Evolutionary conservation across 2,329 filamentous ascomycete genomes (phyloP), one percentile per base, ranked within the genome.

Genomic region (Ophiostoma himal-ulmi): DNA sequence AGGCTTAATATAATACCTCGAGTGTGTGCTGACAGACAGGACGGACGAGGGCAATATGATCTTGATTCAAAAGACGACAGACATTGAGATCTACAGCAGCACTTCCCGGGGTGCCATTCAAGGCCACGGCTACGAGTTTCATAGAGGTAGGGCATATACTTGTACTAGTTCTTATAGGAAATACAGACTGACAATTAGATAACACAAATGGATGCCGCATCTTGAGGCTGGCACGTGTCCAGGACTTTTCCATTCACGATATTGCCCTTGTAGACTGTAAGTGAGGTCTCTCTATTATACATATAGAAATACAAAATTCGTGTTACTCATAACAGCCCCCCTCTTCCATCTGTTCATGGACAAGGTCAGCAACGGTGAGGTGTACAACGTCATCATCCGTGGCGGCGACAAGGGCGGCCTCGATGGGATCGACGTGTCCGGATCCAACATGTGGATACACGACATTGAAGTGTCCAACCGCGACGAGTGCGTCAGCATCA

Each of bases 381-480:
- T 85, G 2, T 86, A 85, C 78, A 86, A 86, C 75, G 80, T 84
- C 77, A 80, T 82, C 20, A 82, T 86, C 68, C 81, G 82, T 3
- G 84, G 84, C 36, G 83, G 80, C 14, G 80, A 84, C 73, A 76
- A 78, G 73, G 84, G 84, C 44, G 83, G 83, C 36, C 79, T 87
- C 7, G 86, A 88, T 74, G 86, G 86, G 3, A 80, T 88, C 70
- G 83, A 87, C 75, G 80, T 87, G 4, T 85, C 81, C 78, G 81
- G 82, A 11, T 81, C 76, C 64, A 87, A 88, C 73, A 82, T 87
- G 69, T 85, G 83, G 82, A 78, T 87, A 67, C 86, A 88, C 74
- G 86, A 88, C 75, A 79, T 88, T 60, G 83, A 84, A 78, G 85
- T 88, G 5, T 86, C 86, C 34, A 88, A 88, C 81, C 87, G 86